These are phyloP conservation scores for Tulasnella sp. DNA, from an alignment of 768 basidiomycete genomes.

Conservation along the genomic window DNA sequence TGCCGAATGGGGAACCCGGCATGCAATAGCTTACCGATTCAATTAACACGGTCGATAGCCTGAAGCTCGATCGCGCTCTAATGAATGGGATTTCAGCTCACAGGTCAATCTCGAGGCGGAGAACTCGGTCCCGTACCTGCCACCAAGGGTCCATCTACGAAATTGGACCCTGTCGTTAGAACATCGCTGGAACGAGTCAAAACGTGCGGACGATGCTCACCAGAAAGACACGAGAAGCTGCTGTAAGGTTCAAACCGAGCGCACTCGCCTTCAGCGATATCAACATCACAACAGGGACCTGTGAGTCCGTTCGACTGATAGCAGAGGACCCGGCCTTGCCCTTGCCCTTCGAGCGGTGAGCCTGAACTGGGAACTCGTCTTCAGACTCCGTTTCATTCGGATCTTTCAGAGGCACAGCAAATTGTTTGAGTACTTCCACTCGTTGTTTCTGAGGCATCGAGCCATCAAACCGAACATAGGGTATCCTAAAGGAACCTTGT, in stretches of 20 bases:
- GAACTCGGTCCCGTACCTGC: conserved; percentile 9
- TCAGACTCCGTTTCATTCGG: conserved; percentile 26
- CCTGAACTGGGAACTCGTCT: conserved; percentile 8
- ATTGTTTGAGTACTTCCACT: conserved; percentile 65
- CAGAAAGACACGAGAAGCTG: conserved; percentile 63
- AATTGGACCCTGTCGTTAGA: not conserved
- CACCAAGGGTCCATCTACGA: conserved; percentile 24
- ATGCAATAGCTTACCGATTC: conserved; percentile 25
- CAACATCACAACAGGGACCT: conserved; percentile 65
- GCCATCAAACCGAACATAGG: conserved; percentile 77
- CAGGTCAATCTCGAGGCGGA: not conserved
- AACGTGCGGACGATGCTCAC: too few species aligned
- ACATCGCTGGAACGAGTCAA: too few species aligned
- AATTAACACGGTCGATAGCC: conserved; percentile 45
- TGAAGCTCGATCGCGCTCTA: conserved; percentile 21
- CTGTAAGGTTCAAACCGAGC: conserved; percentile 79
- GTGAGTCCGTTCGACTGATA: not conserved
- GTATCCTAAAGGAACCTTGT: conserved; percentile 41
- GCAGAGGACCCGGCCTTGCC: conserved; percentile 13
- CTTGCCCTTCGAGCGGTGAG: conserved; percentile 15
- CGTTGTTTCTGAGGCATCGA: conserved; percentile 74
- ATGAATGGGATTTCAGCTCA: not conserved
- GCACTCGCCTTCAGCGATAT: conserved; percentile 84
- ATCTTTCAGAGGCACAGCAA: conserved; percentile 32
- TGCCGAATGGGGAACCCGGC: not conserved